Conservation (phyloP, 176 grass and related monocot species). For the barley (Hordeum vulgare) region DNA sequence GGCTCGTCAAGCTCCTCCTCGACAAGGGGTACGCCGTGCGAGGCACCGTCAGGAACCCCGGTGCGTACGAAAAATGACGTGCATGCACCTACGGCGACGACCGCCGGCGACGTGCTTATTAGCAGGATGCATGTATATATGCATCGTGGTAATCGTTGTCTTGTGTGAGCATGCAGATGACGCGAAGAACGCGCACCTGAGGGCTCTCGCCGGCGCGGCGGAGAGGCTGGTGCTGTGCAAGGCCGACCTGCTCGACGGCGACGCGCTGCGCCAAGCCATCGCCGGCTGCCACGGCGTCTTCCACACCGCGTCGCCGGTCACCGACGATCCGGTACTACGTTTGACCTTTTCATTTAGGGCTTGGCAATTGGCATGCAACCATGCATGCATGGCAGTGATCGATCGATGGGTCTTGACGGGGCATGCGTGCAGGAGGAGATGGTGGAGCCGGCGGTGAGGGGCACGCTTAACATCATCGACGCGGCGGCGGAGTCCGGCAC, state of each 20-base stretch:
- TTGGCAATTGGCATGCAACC: too few species aligned
- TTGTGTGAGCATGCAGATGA: slow-evolving; percentile 44
- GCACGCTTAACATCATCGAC: slow-evolving; percentile 66
- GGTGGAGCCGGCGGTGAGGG: slow-evolving; percentile 94
- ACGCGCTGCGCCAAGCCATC: slow-evolving; percentile 60
- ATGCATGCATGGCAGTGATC: not conserved
- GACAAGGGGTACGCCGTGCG: slow-evolving; percentile 84
- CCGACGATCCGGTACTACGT: slow-evolving; percentile 76
- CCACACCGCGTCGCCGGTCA: slow-evolving; percentile 94
- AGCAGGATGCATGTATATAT: not conserved
- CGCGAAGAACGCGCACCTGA: slow-evolving; percentile 82
- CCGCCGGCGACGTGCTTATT: not conserved
- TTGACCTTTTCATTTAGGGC: too few species aligned
- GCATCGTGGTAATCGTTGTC: not conserved
- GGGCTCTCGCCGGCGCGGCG: slow-evolving; percentile 57
- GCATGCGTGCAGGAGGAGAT: slow-evolving; percentile 66
- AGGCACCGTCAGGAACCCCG: slow-evolving; percentile 92
- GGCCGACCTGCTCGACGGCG: slow-evolving; percentile 91
- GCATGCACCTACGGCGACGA: not conserved
- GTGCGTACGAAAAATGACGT: slow-evolving; percentile 4
- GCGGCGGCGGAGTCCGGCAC: slow-evolving; percentile 74
- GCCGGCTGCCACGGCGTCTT: slow-evolving; percentile 85
- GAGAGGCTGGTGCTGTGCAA: slow-evolving; percentile 84
- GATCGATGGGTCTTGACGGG: not conserved
- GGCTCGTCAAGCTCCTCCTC: slow-evolving; percentile 82